Conservation (phyloP, 2,329 filamentous ascomycete genomes). For the Pleomassaria siparia region DNA sequence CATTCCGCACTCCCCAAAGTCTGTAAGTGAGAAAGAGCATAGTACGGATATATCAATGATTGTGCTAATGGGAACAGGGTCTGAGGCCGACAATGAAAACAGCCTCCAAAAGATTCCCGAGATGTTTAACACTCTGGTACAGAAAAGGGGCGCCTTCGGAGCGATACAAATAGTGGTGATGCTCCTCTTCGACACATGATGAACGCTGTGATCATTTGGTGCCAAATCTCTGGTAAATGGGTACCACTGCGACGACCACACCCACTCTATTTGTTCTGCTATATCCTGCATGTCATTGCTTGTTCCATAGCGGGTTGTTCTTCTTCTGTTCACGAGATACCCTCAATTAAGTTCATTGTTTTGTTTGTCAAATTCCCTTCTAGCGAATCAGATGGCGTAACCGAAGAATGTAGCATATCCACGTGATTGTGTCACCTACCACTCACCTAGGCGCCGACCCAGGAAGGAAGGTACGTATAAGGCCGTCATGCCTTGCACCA, state of each 20-base stretch:
- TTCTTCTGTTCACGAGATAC: not conserved
- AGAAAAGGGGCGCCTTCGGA: slow-evolving; percentile 55
- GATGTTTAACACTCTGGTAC: slow-evolving; percentile 62
- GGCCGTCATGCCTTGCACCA: not conserved
- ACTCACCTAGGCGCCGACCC: no score
- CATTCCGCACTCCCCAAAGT: slow-evolving; percentile 60
- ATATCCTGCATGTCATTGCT: not conserved
- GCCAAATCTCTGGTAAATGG: no score
- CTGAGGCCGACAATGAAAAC: slow-evolving; percentile 58
- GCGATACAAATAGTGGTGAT: slow-evolving; percentile 63
- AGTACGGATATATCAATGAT: no score
- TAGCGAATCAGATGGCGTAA: not conserved
- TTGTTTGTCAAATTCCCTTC: not conserved
- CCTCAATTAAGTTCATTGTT: not conserved
- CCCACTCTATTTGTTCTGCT: not conserved
- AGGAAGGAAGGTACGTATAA: not conserved
- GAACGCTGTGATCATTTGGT: not conserved
- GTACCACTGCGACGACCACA: not conserved
- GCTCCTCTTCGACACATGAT: slow-evolving; percentile 48
- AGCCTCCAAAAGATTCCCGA: slow-evolving; percentile 60
- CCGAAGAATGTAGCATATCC: not conserved
- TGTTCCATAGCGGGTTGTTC: not conserved
- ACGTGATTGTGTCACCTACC: not conserved
- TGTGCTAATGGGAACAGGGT: slow-evolving; percentile 47
- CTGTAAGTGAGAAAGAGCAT: slow-evolving; percentile 54